Evolutionary conservation across 805 yeast genomes (phyloP).

Genomic region (Diddensiella caesifluorescens): DNA sequence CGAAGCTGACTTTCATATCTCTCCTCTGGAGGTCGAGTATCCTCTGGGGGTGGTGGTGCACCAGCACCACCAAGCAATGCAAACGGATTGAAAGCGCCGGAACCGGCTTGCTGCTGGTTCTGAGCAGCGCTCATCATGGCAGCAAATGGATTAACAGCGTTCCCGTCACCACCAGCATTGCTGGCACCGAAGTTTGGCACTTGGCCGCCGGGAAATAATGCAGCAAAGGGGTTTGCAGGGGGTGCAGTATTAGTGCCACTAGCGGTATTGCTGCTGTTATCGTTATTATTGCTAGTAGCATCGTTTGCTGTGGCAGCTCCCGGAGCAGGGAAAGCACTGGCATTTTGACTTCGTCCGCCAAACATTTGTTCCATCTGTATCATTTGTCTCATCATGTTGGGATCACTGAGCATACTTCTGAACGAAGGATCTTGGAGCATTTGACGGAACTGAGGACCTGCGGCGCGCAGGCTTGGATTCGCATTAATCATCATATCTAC

Average conservation of each 20-base stretch:
- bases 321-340: constrained; percentile 31
- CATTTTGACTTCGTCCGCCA: constrained; percentile 37
- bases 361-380: constrained; percentile 61
- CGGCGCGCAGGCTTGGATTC: constrained; percentile 69
- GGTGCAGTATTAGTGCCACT: constrained; percentile 24
- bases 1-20: constrained; percentile 65
- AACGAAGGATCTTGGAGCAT: constrained; percentile 79
- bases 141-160: constrained; percentile 17
- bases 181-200: constrained; percentile 23
- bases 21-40: constrained; percentile 74
- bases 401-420: constrained; percentile 75
- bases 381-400: constrained; percentile 77
- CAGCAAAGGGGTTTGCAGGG: constrained; percentile 48
- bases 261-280: constrained; percentile 2
- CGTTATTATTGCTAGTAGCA: not conserved
- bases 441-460: constrained; percentile 87
- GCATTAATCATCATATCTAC: constrained; percentile 73
- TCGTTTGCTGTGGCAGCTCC: constrained; percentile 23
- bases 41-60: constrained; percentile 42
- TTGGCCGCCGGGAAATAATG: constrained; percentile 37
- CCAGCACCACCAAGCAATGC: constrained; percentile 40
- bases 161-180: constrained; percentile 28
- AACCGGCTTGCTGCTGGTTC: constrained; percentile 19
- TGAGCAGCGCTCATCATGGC: constrained; percentile 32
- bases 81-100: constrained; percentile 1